Conservation (phyloP, 2,329 filamentous ascomycete genomes). For the Lasiodiplodia citricola region DNA sequence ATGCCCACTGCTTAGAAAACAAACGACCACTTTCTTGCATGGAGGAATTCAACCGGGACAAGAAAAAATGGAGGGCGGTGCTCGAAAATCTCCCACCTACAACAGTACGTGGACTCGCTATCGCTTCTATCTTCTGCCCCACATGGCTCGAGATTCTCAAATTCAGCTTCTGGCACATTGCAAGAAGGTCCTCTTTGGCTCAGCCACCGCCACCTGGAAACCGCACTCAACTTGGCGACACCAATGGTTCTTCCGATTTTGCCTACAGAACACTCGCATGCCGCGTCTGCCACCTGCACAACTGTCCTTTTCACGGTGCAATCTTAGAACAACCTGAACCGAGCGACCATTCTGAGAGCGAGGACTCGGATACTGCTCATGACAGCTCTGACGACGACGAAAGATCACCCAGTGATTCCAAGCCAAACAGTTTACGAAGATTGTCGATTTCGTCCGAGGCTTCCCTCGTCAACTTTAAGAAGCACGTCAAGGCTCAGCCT, state of each 20-base stretch:
- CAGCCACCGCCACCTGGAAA: conserved; percentile 28
- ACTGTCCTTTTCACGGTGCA: conserved; percentile 51
- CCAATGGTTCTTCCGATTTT: conserved; percentile 26
- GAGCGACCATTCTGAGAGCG: not conserved
- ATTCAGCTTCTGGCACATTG: conserved; percentile 51
- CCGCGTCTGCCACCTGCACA: conserved; percentile 42
- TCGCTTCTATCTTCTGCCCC: conserved; percentile 44
- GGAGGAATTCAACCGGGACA: conserved; percentile 40
- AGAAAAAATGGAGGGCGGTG: conserved; percentile 39
- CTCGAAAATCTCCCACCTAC: conserved; percentile 38
- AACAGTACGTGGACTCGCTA: conserved; percentile 33
- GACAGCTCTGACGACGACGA: conserved; percentile 21
- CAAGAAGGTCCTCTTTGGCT: conserved; percentile 32
- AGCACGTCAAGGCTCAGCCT: conserved; percentile 31
- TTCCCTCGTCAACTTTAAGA: conserved; percentile 27
- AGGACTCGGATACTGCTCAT: conserved; percentile 1
- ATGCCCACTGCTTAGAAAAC: not conserved
- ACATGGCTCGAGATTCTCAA: conserved; percentile 41
- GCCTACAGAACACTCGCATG: conserved; percentile 35
- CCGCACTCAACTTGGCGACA: not conserved
- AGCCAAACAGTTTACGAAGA: not conserved
- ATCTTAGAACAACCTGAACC: conserved; percentile 37
- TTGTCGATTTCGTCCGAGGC: conserved; percentile 1
- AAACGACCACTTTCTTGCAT: conserved; percentile 30
- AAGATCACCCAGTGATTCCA: not conserved